Evolutionary conservation across 306 rosid genomes (phyloP).

Genomic region (Crataegus laevigata): DNA sequence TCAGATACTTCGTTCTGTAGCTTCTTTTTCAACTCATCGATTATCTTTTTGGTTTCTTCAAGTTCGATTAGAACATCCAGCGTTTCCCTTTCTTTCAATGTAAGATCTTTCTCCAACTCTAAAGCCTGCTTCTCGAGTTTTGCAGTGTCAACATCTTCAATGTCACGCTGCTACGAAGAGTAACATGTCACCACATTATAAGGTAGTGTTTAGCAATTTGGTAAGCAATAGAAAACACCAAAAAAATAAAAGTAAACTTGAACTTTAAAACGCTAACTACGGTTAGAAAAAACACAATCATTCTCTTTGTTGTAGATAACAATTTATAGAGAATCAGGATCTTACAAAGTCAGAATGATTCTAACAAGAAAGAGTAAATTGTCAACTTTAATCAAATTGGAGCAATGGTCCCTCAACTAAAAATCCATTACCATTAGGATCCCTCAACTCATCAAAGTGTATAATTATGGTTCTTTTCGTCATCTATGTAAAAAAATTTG

Average conservation of each 20-base stretch:
- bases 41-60: conserved; percentile 33
- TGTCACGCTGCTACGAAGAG: conserved; percentile 18
- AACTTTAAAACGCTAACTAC: not conserved
- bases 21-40: conserved; percentile 40
- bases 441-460: too few relatives aligned
- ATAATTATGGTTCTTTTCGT: too few relatives aligned
- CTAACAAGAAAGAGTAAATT: not conserved
- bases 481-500: too few relatives aligned
- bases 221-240: not conserved
- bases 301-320: not conserved
- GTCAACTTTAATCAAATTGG: too few relatives aligned
- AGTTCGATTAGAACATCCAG: conserved; percentile 48
- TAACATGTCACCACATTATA: not conserved
- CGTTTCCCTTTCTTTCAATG: conserved; percentile 46
- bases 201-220: not conserved
- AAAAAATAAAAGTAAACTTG: too few relatives aligned
- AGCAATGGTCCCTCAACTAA: too few relatives aligned
- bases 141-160: conserved; percentile 25
- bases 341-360: not conserved
- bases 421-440: too few relatives aligned
- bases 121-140: conserved; percentile 38
- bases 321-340: not conserved
- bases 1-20: conserved; percentile 45
- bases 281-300: not conserved
- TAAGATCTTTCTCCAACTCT: conserved; percentile 41